Conservation (phyloP, 495 filamentous ascomycete species). For the Cairneyella variabilis region DNA sequence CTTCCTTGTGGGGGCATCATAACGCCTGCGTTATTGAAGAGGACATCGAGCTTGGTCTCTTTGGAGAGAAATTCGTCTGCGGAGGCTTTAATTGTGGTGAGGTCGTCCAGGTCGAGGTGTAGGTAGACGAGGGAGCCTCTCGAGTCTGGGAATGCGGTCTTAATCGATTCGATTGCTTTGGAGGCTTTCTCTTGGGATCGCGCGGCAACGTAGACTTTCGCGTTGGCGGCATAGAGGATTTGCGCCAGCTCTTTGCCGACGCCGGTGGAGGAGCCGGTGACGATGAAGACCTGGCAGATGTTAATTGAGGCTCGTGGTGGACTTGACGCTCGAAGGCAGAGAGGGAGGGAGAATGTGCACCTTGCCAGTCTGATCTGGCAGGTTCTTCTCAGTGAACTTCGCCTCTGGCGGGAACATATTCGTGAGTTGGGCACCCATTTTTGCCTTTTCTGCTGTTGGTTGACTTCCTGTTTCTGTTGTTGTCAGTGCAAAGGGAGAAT, state of each 20-base stretch:
- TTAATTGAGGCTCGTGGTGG: neutral
- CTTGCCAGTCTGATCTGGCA: slow-evolving; percentile 23
- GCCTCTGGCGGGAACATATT: slow-evolving; percentile 18
- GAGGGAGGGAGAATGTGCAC: neutral
- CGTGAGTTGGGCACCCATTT: slow-evolving; percentile 16
- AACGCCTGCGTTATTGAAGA: slow-evolving; percentile 62
- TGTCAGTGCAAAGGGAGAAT: neutral
- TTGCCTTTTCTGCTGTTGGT: neutral
- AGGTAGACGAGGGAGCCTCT: slow-evolving; percentile 37
- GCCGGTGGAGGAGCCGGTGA: slow-evolving; percentile 35
- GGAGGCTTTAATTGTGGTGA: slow-evolving; percentile 43
- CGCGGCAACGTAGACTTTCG: slow-evolving; percentile 60
- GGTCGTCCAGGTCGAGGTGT: slow-evolving; percentile 43
- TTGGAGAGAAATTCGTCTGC: slow-evolving; percentile 35
- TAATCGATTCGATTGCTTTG: slow-evolving; percentile 46
- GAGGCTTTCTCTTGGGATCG: slow-evolving; percentile 51
- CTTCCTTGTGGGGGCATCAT: slow-evolving; percentile 47
- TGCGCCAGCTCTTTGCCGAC: slow-evolving; percentile 62
- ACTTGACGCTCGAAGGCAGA: neutral
- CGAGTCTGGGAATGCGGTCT: slow-evolving; percentile 20
- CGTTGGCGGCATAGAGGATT: slow-evolving; percentile 55
- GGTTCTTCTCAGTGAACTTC: slow-evolving; percentile 20
- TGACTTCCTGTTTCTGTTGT: neutral
- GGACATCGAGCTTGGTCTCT: slow-evolving; percentile 44
- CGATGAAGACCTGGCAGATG: slow-evolving; percentile 21